phyloP scores from a whole-genome alignment of 2,329 filamentous ascomycete genomes.

The Nemania sp. region DNA sequence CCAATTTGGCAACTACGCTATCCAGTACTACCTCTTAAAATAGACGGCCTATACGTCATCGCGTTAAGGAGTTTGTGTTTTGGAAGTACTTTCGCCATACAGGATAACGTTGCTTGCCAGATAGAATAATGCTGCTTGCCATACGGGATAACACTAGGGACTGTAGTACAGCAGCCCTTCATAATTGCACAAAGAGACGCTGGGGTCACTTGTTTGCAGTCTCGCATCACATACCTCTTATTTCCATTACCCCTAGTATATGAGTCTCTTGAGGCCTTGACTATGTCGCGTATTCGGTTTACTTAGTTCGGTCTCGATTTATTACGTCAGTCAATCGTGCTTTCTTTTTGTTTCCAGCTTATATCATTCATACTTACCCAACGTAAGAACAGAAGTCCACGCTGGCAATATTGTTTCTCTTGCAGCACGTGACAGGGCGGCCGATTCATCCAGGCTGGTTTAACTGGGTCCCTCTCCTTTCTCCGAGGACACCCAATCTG shows the following conservation, averaged over 20 bases:
- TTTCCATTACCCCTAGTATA: background rate
- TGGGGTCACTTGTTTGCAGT: background rate
- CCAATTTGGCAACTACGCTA: background rate
- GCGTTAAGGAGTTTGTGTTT: background rate
- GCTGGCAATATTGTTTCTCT: background rate
- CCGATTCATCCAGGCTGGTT: conserved; percentile 17
- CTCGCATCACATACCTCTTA: background rate
- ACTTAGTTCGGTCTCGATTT: background rate
- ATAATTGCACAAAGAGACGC: background rate
- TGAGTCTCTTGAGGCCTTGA: background rate
- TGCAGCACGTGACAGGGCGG: conserved; percentile 25
- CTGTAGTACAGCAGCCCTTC: background rate
- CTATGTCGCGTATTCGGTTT: no score
- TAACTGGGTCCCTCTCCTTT: conserved; percentile 25
- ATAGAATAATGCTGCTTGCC: no score
- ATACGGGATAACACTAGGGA: background rate
- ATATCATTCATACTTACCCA: background rate
- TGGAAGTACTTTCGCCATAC: background rate
- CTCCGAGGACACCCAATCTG: conserved; percentile 36
- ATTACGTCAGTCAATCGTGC: background rate
- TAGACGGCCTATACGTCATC: conserved; percentile 8
- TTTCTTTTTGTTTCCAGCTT: background rate
- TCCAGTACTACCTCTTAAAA: conserved; percentile 1
- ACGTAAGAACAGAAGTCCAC: background rate
- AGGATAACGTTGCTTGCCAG: no score